These are phyloP conservation scores for Schwanniomyces pseudopolymorphus DNA, from an alignment of 805 yeast genomes.

Conservation along the genomic window DNA sequence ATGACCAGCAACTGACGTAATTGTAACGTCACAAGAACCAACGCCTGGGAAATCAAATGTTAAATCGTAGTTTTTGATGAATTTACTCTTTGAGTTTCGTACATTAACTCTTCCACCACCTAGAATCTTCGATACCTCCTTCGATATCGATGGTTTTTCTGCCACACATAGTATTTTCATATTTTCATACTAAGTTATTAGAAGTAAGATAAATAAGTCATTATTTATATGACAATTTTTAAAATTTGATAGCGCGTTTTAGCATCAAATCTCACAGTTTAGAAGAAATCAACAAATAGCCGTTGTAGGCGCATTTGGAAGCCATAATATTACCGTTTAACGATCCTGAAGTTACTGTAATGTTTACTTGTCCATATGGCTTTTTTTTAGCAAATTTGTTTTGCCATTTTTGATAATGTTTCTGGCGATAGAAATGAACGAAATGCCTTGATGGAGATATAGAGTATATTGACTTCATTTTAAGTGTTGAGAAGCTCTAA, in stretches of 20 bases:
- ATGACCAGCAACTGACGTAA: conserved; percentile 95
- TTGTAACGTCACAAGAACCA: conserved; percentile 75
- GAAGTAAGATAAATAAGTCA: background rate
- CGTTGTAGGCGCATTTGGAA: too few species aligned
- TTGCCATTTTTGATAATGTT: too few species aligned
- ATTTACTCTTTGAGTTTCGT: conserved; percentile 55
- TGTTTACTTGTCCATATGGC: too few species aligned
- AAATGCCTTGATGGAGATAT: too few species aligned
- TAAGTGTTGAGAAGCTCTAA: too few species aligned
- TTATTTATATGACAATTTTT: background rate
- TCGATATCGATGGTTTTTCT: conserved; percentile 94
- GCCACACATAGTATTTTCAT: conserved; percentile 93
- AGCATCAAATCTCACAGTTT: background rate
- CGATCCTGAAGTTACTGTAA: too few species aligned
- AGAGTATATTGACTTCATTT: too few species aligned
- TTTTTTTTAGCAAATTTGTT: too few species aligned
- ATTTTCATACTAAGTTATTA: conserved; percentile 2
- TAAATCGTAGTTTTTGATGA: conserved; percentile 79
- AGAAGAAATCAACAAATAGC: too few species aligned
- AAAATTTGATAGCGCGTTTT: background rate
- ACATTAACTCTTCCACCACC: conserved; percentile 65
- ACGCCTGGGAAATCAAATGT: conserved; percentile 57
- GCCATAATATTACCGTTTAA: too few species aligned
- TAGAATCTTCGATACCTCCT: conserved; percentile 70
- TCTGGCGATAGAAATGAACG: too few species aligned